Conservation (phyloP, 2,329 filamentous ascomycete genomes). For the Colletotrichum sidae region DNA sequence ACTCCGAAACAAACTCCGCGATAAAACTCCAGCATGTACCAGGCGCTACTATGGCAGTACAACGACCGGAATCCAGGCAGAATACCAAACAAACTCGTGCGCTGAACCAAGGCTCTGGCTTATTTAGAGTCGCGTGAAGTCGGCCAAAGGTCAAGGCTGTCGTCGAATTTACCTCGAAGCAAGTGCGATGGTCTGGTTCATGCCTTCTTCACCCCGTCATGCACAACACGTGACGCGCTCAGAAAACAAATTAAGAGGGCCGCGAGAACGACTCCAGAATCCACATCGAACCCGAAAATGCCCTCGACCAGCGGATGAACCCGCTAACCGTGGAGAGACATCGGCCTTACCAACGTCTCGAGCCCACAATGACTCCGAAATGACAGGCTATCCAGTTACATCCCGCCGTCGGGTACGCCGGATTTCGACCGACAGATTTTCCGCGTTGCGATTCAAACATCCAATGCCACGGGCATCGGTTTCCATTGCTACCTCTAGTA, state of each 20-base stretch:
- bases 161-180: constrained; percentile 1
- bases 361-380: constrained; percentile 37
- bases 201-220: neutral
- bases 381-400: constrained; percentile 29
- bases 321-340: constrained; percentile 32
- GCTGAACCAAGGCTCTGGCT: no score
- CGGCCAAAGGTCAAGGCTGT: neutral
- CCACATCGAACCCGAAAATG: constrained; percentile 11
- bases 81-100: no score
- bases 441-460: neutral
- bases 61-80: no score
- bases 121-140: neutral
- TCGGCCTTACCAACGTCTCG: constrained; percentile 31
- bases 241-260: constrained; percentile 15
- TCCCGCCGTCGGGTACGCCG: constrained; percentile 26
- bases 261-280: constrained; percentile 11
- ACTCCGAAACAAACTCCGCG: no score
- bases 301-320: constrained; percentile 16
- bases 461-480: no score
- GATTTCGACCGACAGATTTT: constrained; percentile 29
- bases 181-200: neutral
- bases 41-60: no score
- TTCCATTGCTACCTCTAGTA: no score
- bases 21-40: no score
- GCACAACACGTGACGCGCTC: neutral